These are phyloP conservation scores for Fraxinus baroniana DNA, from an alignment of 305 asterid genomes.

Conservation along the genomic window DNA sequence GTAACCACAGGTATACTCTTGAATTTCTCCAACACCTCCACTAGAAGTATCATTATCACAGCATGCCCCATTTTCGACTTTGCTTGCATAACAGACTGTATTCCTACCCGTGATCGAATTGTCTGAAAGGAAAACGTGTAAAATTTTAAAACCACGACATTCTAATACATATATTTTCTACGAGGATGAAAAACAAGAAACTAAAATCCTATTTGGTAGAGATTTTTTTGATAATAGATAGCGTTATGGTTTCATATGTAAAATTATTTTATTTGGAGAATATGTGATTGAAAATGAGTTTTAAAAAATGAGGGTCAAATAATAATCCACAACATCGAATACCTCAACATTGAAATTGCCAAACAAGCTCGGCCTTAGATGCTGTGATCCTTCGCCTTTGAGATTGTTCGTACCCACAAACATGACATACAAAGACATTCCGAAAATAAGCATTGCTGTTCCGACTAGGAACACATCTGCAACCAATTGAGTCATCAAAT, in stretches of 20 bases:
- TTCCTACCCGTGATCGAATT: conserved; percentile 49
- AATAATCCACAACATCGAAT: background rate
- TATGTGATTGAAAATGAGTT: too few species aligned
- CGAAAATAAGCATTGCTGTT: conserved; percentile 75
- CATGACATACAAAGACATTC: conserved; percentile 60
- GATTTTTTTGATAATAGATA: background rate
- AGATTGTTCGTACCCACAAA: conserved; percentile 52
- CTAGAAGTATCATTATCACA: conserved; percentile 72
- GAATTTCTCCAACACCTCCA: conserved; percentile 72
- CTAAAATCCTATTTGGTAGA: background rate
- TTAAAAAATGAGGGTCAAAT: background rate
- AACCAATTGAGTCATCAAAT: background rate
- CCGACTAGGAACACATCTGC: conserved; percentile 84
- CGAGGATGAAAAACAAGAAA: background rate
- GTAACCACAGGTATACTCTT: conserved; percentile 56
- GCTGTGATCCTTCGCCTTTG: conserved; percentile 19
- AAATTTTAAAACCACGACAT: background rate
- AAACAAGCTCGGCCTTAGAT: conserved; percentile 24
- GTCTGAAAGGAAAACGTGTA: conserved; percentile 33
- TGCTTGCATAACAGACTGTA: conserved; percentile 59
- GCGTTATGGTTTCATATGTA: background rate
- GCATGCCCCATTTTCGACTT: conserved; percentile 84
- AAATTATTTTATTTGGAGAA: too few species aligned
- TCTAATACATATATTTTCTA: background rate
- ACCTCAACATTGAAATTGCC: conserved; percentile 39